These are phyloP conservation scores for Globisporangium irregulare DNA, from an alignment of 352 stramenopile genomes.

Conservation along the genomic window DNA sequence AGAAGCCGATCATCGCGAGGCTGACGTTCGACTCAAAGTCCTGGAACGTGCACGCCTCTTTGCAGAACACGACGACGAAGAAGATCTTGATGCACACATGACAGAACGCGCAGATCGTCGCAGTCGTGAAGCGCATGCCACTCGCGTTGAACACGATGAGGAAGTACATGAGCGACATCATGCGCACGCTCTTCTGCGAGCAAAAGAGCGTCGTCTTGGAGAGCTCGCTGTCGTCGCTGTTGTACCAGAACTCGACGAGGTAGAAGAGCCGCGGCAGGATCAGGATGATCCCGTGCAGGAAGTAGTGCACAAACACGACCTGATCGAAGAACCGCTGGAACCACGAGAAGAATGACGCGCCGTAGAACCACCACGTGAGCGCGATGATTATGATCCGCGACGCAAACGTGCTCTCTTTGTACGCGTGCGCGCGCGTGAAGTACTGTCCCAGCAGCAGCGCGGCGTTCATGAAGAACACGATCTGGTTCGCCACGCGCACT, in stretches of 20 bases:
- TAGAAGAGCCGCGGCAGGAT: slow-evolving; percentile 48
- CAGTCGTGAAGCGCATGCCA: slow-evolving; percentile 66
- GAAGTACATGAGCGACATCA: slow-evolving; percentile 55
- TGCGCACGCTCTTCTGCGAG: slow-evolving; percentile 53
- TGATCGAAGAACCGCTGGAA: slow-evolving; percentile 53
- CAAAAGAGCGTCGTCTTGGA: slow-evolving; percentile 39
- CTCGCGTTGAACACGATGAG: slow-evolving; percentile 58
- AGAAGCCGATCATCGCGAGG: slow-evolving; percentile 60
- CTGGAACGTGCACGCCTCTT: slow-evolving; percentile 33
- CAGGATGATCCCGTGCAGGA: slow-evolving; percentile 43
- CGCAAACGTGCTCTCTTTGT: slow-evolving; percentile 31
- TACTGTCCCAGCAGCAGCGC: slow-evolving; percentile 52
- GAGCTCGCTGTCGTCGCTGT: slow-evolving; percentile 20
- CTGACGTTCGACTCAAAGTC: slow-evolving; percentile 51
- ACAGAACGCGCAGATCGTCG: slow-evolving; percentile 40
- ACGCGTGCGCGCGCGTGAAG: slow-evolving; percentile 26
- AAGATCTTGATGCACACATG: slow-evolving; percentile 46
- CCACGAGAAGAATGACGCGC: slow-evolving; percentile 32
- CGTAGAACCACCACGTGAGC: slow-evolving; percentile 42
- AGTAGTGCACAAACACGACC: slow-evolving; percentile 48
- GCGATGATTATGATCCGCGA: slow-evolving; percentile 40
- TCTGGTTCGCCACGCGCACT: slow-evolving; percentile 46
- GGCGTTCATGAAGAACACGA: slow-evolving; percentile 45
- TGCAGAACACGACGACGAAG: slow-evolving; percentile 55
- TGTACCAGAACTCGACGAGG: slow-evolving; percentile 27